Base-by-base conservation (phyloP, 2,329 filamentous ascomycete genomes). In the Ophiostoma triangulosporum region DNA sequence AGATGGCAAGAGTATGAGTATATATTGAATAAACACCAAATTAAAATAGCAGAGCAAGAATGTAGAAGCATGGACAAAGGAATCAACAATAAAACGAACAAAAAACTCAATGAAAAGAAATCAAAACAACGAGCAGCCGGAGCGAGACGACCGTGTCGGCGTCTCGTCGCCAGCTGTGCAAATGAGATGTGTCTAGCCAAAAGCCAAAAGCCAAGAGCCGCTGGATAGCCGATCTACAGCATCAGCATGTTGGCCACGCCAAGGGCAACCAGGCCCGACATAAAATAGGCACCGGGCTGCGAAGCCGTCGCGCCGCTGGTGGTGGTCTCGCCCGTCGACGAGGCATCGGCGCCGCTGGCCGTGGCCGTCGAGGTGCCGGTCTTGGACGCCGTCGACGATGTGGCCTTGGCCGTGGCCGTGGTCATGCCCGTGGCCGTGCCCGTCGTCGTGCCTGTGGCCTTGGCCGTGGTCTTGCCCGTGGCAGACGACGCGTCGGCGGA, bases 191-290 rank as follows among this genome's bases (percentile, higher is more conserved):
- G n/a, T n/a, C n/a, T n/a, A n/a, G n/a, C n/a, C n/a, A n/a, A n/a
- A n/a, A n/a, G n/a, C n/a, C n/a, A n/a, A n/a, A n/a, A n/a, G n/a
- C n/a, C n/a, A n/a, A n/a, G n/a, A n/a, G n/a, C n/a, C n/a, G n/a
- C n/a, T n/a, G n/a, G n/a, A n/a, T n/a, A n/a, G n/a, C n/a, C n/a
- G n/a, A n/a, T n/a, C 6, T 46, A 46, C 43, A 46, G 43, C 6
- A 54, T 12, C 11, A 54, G 48, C 22, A 56, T 26, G 27, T 33
- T 48, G 11, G 48, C 32, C 8, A 56, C 31, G 17, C 54, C 51
- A 1, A 36, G 38, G 27, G 27, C 53, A n/a, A 48, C 9, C 17
- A 56, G 54, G 1, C 54, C 54, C 36, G 54, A 51, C 26, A 56
- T 7, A 20, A 48, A 17, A 24, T 50, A 29, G 17, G 43, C 14